Conservation (phyloP, 306 rosid species). For the Quercus engelmannii region DNA sequence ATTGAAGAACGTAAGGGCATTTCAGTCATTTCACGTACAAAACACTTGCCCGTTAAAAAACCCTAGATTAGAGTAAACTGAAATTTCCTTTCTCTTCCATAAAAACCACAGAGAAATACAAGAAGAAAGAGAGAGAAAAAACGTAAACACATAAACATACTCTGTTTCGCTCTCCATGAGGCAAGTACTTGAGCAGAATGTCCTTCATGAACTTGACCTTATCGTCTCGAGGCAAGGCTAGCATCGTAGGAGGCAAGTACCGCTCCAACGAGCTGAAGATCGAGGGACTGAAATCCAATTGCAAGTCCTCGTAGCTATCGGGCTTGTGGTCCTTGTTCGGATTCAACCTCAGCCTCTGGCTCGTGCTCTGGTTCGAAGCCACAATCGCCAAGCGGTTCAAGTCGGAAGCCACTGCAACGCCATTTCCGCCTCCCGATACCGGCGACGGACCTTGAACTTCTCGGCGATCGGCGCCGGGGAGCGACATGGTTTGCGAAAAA, state of each 20-base stretch:
- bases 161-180: slow-evolving; percentile 35
- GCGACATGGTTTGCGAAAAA: too few species aligned
- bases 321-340: slow-evolving; percentile 56
- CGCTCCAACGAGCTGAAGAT: slow-evolving; percentile 45
- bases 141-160: slow-evolving; percentile 21
- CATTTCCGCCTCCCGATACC: slow-evolving; percentile 17
- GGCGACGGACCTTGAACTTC: neutral
- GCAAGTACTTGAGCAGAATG: slow-evolving; percentile 43
- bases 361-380: slow-evolving; percentile 36
- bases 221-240: slow-evolving; percentile 33
- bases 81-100: neutral
- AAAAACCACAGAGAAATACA: neutral
- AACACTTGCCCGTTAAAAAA: slow-evolving; percentile 21
- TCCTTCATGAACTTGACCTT: slow-evolving; percentile 49
- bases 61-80: neutral
- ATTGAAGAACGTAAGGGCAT: neutral
- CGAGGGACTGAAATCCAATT: slow-evolving; percentile 40
- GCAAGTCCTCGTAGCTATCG: slow-evolving; percentile 38
- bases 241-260: slow-evolving; percentile 44
- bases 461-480: neutral
- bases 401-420: neutral
- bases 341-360: slow-evolving; percentile 36
- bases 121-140: too few species aligned
- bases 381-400: neutral
- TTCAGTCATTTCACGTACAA: neutral